These are phyloP conservation scores for Blastocystis sp. DNA, from an alignment of 352 stramenopile species.

Conservation along the genomic window DNA sequence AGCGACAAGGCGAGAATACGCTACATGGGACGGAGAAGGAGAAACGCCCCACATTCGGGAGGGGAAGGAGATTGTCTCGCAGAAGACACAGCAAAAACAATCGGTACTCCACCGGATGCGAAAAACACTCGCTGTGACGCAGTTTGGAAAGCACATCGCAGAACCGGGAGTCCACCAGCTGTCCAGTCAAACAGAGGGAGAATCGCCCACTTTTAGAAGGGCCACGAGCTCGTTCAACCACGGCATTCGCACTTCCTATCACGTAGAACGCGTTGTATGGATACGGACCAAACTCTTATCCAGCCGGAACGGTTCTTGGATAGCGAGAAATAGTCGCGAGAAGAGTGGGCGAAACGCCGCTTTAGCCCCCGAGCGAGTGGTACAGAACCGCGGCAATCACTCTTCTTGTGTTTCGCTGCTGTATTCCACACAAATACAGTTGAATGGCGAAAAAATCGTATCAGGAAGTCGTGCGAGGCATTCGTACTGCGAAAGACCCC, in stretches of 20 bases:
- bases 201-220: too few species aligned
- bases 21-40: not conserved
- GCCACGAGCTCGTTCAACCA: too few species aligned
- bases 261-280: too few species aligned
- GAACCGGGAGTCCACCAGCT: too few species aligned
- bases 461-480: slow-evolving; percentile 96
- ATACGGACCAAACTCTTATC: too few species aligned
- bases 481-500: slow-evolving; percentile 91
- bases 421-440: not conserved
- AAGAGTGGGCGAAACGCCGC: too few species aligned
- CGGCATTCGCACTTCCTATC: too few species aligned
- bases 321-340: too few species aligned
- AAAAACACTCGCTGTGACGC: not conserved
- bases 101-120: not conserved
- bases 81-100: slow-evolving; percentile 42
- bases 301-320: too few species aligned
- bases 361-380: not conserved
- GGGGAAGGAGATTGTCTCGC: slow-evolving; percentile 38
- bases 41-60: slow-evolving; percentile 34
- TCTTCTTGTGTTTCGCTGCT: slow-evolving; percentile 5
- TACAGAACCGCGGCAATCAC: slow-evolving; percentile 2
- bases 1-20: slow-evolving; percentile 25
- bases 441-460: slow-evolving; percentile 96
- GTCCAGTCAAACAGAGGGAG: too few species aligned
- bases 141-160: not conserved